Percentiles rank a stretch among this genome's conserved stretches.
phyloP scores from a whole-genome alignment of 148 eudicot genomes.

The Dysphania ambrosioides region DNA sequence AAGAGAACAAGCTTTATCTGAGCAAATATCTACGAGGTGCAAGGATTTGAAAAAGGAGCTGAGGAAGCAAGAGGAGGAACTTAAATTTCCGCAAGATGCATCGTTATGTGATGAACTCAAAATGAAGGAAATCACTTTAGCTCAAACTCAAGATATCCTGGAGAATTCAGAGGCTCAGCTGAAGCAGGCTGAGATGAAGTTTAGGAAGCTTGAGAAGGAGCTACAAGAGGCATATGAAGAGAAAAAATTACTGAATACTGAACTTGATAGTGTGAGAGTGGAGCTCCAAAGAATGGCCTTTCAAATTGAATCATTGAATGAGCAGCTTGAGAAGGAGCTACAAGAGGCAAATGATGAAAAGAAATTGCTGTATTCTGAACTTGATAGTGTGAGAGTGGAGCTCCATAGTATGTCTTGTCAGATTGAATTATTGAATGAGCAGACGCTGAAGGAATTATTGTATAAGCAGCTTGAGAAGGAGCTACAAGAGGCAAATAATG shows the following conservation, averaged over 20 bases:
- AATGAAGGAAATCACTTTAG: conserved; percentile 32
- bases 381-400: conserved; percentile 18
- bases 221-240: conserved; percentile 22
- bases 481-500: too few relatives aligned
- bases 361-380: conserved; percentile 29
- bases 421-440: too few relatives aligned
- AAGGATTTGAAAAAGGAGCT: conserved; percentile 52
- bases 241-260: conserved; percentile 30
- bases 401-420: too few relatives aligned
- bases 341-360: conserved; percentile 25
- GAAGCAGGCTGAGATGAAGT: conserved; percentile 28
- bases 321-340: conserved; percentile 32
- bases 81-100: conserved; percentile 35
- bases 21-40: conserved; percentile 40
- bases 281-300: conserved; percentile 29
- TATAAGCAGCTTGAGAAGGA: too few relatives aligned
- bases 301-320: conserved; percentile 33
- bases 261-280: conserved; percentile 14
- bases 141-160: conserved; percentile 24
- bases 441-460: too few relatives aligned
- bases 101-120: conserved; percentile 32
- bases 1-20: conserved; percentile 42
- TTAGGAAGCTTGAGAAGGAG: conserved; percentile 28
- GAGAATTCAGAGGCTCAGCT: conserved; percentile 26
- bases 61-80: conserved; percentile 36